Percentiles rank a stretch among this genome's conserved stretches.
phyloP scores from a whole-genome alignment of 2,329 filamentous ascomycete species.

The Neoscytalidium dimidiatum region DNA sequence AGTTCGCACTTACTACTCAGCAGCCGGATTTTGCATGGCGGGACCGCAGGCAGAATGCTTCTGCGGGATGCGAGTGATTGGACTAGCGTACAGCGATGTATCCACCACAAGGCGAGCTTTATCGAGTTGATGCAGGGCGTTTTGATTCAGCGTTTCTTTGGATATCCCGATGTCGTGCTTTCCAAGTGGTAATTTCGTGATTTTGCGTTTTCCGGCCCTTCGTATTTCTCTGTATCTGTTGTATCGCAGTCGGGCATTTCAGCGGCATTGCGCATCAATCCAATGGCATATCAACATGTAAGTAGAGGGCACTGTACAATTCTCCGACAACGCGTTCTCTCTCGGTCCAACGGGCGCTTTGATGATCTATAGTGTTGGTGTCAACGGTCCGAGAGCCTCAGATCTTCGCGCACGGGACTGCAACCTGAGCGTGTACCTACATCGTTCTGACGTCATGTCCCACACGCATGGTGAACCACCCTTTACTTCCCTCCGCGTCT shows the following conservation, averaged over 20 bases:
- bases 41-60: background rate
- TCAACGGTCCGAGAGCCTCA: background rate
- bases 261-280: conserved; percentile 3
- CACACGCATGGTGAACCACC: background rate
- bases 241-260: conserved; percentile 7
- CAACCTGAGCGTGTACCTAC: background rate
- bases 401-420: background rate
- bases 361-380: background rate
- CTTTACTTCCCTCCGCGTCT: background rate
- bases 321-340: background rate
- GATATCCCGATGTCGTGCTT: conserved; percentile 16
- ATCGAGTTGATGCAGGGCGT: conserved; percentile 11
- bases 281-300: background rate
- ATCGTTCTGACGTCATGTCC: conserved; percentile 10
- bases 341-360: background rate
- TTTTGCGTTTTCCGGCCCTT: background rate
- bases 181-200: background rate
- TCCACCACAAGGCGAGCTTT: conserved; percentile 5
- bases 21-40: background rate
- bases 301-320: background rate
- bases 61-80: background rate
- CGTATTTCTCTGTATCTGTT: background rate
- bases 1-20: background rate
- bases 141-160: conserved; percentile 16
- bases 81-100: conserved; percentile 2